phyloP scores from a whole-genome alignment of 257 asterid species.

The Solanum medicagineum region DNA sequence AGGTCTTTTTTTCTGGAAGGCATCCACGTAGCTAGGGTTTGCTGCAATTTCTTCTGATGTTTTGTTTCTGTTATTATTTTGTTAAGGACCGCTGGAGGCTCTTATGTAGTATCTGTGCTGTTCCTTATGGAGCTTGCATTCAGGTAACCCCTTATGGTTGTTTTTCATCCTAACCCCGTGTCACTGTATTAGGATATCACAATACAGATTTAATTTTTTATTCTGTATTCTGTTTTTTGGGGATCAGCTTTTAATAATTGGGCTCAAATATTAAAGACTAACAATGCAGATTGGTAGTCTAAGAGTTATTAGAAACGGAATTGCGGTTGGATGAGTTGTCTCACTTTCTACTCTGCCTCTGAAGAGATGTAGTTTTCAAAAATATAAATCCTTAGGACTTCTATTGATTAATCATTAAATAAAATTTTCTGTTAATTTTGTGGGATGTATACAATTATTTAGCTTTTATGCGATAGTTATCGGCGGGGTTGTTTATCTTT shows the following conservation, averaged over 20 bases:
- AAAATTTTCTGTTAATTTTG: neutral
- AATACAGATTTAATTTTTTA: neutral
- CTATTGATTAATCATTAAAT: neutral
- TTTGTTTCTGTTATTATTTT: neutral
- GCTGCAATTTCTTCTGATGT: neutral
- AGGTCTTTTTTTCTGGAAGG: neutral
- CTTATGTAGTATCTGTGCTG: constrained; percentile 81
- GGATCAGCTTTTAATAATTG: neutral
- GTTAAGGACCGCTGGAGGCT: constrained; percentile 97
- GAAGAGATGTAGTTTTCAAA: neutral
- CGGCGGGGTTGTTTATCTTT: neutral
- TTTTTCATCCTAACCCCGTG: neutral
- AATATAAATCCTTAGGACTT: neutral
- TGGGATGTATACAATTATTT: neutral
- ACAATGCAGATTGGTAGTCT: neutral
- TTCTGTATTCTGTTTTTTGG: neutral
- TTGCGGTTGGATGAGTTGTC: neutral
- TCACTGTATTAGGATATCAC: neutral
- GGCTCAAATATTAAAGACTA: neutral
- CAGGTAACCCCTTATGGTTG: constrained; percentile 45
- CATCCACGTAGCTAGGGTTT: neutral
- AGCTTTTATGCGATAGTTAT: neutral
- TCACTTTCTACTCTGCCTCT: neutral
- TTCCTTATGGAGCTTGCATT: constrained; percentile 95
- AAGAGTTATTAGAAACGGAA: neutral